phyloP scores from a whole-genome alignment of 306 rosid genomes.

The Phaseolus lunatus region DNA sequence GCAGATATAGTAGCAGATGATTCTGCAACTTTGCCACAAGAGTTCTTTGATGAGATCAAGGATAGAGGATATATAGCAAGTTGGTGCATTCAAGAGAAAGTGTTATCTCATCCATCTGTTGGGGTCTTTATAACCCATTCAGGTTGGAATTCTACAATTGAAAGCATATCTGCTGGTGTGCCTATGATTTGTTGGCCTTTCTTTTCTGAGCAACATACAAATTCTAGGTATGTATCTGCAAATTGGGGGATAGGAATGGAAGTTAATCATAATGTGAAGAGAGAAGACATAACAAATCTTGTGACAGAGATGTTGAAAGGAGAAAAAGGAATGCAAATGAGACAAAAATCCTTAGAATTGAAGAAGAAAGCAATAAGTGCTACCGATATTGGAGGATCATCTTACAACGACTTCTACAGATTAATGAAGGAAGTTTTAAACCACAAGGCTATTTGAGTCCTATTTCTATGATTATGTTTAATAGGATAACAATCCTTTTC shows the following conservation, averaged over 20 bases:
- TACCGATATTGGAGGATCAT: not conserved
- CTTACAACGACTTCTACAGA: not conserved
- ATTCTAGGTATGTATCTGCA: slow-evolving; percentile 21
- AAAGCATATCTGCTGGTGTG: slow-evolving; percentile 2
- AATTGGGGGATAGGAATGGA: slow-evolving; percentile 31
- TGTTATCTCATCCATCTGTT: slow-evolving; percentile 33
- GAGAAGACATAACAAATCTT: not conserved
- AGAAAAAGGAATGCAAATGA: no score
- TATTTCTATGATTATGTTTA: no score
- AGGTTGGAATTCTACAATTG: slow-evolving; percentile 39
- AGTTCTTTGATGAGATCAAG: slow-evolving; percentile 13
- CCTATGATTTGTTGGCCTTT: slow-evolving; percentile 43
- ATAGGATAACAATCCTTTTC: no score
- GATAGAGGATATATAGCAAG: slow-evolving; percentile 32
- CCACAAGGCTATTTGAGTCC: not conserved
- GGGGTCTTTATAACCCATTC: slow-evolving; percentile 34
- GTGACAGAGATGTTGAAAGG: not conserved
- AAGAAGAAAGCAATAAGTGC: no score
- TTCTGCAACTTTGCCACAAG: not conserved
- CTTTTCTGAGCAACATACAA: slow-evolving; percentile 41
- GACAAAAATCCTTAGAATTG: no score
- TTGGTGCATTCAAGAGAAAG: slow-evolving; percentile 38
- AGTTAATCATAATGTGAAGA: slow-evolving; percentile 13
- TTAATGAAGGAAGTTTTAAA: no score
- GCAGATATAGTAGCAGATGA: not conserved